phyloP scores from a whole-genome alignment of 108 stramenopile species.

The Nitzschia sp. region DNA sequence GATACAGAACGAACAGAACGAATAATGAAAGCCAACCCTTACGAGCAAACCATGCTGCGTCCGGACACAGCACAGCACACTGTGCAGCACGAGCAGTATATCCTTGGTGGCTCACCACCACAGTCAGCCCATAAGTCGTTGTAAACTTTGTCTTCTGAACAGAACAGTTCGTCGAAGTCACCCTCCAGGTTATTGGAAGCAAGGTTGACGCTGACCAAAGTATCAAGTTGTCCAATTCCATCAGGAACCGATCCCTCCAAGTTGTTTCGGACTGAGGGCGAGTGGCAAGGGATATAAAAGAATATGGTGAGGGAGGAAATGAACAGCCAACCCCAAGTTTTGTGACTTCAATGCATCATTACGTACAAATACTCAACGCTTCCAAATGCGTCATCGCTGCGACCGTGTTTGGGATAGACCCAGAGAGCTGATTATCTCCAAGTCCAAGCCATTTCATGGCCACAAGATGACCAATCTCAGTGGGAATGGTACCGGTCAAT shows the following conservation, averaged over 20 bases:
- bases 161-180: slow-evolving; percentile 4
- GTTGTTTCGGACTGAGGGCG: background rate
- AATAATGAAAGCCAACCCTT: too few relatives aligned
- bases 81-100: slow-evolving; percentile 10
- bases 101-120: background rate
- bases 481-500: slow-evolving; percentile 17
- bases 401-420: slow-evolving; percentile 39
- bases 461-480: slow-evolving; percentile 1
- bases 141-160: background rate
- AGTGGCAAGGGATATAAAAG: background rate
- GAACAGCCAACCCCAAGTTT: too few relatives aligned
- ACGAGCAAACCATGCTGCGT: too few relatives aligned
- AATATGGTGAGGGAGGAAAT: background rate
- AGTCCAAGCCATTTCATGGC: slow-evolving; percentile 40
- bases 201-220: background rate
- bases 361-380: slow-evolving; percentile 16
- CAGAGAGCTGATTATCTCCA: slow-evolving; percentile 27
- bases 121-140: slow-evolving; percentile 11
- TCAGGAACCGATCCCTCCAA: slow-evolving; percentile 5
- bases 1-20: too few relatives aligned
- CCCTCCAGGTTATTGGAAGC: slow-evolving; percentile 15
- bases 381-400: background rate
- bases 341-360: too few relatives aligned
- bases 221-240: background rate
- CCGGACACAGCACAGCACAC: background rate